phyloP scores from a whole-genome alignment of 139 green algal species.

The Haematococcus lacustris region DNA sequence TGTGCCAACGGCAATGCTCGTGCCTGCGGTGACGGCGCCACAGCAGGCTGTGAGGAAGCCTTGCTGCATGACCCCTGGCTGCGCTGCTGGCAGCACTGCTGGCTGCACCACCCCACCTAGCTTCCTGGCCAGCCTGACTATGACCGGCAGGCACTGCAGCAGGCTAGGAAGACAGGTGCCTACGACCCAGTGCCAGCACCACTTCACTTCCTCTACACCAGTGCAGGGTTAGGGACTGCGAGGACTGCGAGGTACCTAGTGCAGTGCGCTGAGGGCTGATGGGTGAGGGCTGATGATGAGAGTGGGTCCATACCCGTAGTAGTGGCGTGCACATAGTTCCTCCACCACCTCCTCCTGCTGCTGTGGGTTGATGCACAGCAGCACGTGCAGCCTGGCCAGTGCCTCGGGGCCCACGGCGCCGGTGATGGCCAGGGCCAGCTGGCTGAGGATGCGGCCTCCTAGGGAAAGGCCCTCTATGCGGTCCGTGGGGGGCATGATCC shows the following conservation, averaged over 20 bases:
- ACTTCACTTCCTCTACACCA: not conserved
- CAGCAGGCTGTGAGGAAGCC: too few species aligned
- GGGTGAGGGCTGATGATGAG: not conserved
- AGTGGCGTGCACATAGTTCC: constrained; percentile 16
- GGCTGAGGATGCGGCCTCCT: constrained; percentile 15
- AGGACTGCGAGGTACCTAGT: not conserved
- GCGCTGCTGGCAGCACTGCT: too few species aligned
- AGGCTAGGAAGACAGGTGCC: not conserved
- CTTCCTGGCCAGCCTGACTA: too few species aligned
- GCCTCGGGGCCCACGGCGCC: constrained; percentile 13
- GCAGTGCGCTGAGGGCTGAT: not conserved
- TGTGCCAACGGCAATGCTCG: too few species aligned
- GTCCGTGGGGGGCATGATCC: constrained; percentile 3
- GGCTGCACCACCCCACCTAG: too few species aligned
- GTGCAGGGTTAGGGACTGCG: not conserved
- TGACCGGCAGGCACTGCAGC: too few species aligned
- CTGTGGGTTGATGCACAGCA: constrained; percentile 26
- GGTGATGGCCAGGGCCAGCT: constrained; percentile 16
- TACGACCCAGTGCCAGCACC: not conserved
- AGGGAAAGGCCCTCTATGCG: constrained; percentile 20
- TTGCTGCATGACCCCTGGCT: too few species aligned
- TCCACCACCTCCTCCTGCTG: constrained; percentile 25
- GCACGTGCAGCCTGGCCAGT: constrained; percentile 10
- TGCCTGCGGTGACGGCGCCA: too few species aligned
- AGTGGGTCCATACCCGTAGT: constrained; percentile 16